Base-by-base conservation (phyloP, 352 stramenopile species). In the Blastocystis sp. region DNA sequence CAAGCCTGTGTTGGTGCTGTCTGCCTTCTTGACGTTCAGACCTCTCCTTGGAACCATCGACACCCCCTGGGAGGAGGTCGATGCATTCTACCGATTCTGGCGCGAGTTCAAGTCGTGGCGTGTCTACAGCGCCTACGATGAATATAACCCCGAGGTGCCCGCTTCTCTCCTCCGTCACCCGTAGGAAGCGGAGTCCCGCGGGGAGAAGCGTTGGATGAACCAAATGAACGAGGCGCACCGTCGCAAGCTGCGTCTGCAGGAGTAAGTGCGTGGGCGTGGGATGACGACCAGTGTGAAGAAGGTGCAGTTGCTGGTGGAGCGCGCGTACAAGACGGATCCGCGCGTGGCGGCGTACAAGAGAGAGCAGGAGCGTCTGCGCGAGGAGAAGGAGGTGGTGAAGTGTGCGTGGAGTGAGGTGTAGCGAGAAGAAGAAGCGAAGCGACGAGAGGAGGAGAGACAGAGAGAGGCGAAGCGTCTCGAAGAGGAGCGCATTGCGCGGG, bases 11-110 rank as follows among this genome's bases (percentile, higher is more conserved):
- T 90, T 41, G 16, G 13, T 90, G 24, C n/a, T 62, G 10, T 33
- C 2, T 39, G 37, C 4, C 26, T 66, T 90, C 35, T 92, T 94
- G 70, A 91, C 93, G 88, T 91, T 91, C 9, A 91, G 92, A 33
- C 91, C 85, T 26, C 69, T 85, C 31, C 82, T 96, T 13, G 94
- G 94, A 35, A 92, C 95, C 82, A 92, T 92, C 24, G 26, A 81
- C 59, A 94, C 93, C 12, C 91, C 93, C 1, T 91, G 94, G 37
- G 90, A 92, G 24, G 39, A 95, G 63, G 94, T 96, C 0, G 91
- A 95, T 59, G 85, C 76, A 2, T 96, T 96, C 90, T 96, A 96
- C 88, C 91, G 93, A 9, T 96, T 95, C 90, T 96, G 94, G 94
- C 92, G 92, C 19, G 90, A 93, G 29, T 96, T 96, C 80, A 91